A percentile compares a stretch with the other conserved stretches of the same genome.
These are phyloP conservation scores for Tilletia indica DNA, from an alignment of 1,284 basidiomycete genomes.

Conservation along the genomic window DNA sequence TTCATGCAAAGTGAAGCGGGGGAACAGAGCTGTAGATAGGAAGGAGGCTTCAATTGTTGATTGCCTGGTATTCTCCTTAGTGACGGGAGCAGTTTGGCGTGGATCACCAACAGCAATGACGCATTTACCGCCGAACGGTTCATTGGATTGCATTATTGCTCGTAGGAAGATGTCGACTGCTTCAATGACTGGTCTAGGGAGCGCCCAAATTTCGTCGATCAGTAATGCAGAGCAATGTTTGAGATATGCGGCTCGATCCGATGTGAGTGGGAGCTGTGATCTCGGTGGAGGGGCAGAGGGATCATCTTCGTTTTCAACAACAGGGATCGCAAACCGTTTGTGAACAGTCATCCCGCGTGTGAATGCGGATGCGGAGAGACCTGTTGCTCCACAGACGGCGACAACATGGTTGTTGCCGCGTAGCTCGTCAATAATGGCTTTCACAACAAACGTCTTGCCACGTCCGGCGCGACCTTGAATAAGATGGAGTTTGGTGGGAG, in stretches of 20 bases:
- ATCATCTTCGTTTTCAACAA: neutral
- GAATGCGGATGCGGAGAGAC: neutral
- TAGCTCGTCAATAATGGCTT: neutral
- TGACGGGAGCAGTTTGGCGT: neutral
- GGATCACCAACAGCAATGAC: neutral
- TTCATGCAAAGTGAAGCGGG: neutral
- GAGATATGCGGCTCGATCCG: neutral
- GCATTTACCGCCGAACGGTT: neutral
- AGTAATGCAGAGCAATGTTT: neutral
- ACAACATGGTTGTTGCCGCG: neutral
- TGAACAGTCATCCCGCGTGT: neutral
- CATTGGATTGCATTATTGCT: neutral
- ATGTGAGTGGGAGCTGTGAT: neutral
- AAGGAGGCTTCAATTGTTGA: neutral
- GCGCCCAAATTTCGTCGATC: slow-evolving; percentile 4
- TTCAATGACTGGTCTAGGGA: neutral
- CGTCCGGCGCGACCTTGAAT: neutral
- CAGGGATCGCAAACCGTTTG: neutral
- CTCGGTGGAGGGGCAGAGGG: neutral
- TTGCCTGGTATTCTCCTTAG: neutral
- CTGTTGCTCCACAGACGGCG: neutral
- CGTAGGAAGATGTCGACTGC: neutral
- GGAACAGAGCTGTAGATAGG: neutral
- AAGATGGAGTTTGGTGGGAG: neutral
- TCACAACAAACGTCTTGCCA: neutral